Evolutionary conservation across 2,329 filamentous ascomycete species (phyloP).

Genomic region (Ophiosphaerella korrae): DNA sequence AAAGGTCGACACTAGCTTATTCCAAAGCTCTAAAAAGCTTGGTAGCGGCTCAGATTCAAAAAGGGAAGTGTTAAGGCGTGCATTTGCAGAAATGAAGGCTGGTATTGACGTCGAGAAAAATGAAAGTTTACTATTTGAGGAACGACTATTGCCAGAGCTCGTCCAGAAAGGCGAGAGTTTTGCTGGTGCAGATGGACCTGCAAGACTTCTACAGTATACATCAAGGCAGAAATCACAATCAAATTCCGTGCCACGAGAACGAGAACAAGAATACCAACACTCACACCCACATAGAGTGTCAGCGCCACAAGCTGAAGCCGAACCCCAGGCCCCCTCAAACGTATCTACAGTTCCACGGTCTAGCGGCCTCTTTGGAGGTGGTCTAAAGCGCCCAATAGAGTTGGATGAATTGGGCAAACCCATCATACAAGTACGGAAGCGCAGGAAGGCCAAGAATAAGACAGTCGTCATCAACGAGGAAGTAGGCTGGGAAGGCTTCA

Average conservation of each 20-base stretch:
- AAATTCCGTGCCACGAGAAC: conserved; percentile 13
- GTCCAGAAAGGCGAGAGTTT: conserved; percentile 26
- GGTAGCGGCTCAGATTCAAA: conserved; percentile 73
- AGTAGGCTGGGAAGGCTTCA: conserved; percentile 67
- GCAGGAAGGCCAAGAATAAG: conserved; percentile 59
- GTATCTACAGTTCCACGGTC: conserved; percentile 6
- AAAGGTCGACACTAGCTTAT: conserved; percentile 80
- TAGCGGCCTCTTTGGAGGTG: conserved; percentile 64
- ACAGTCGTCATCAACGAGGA: conserved; percentile 48
- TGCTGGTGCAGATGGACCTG: conserved; percentile 32
- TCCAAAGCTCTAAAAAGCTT: conserved; percentile 77
- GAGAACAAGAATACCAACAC: background rate
- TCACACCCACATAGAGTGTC: too few species aligned
- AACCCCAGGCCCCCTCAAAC: background rate
- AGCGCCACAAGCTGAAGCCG: background rate
- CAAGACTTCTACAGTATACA: background rate
- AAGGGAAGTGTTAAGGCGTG: conserved; percentile 68
- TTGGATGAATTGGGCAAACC: conserved; percentile 79
- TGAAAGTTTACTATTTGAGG: conserved; percentile 61
- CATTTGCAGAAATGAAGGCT: conserved; percentile 67
- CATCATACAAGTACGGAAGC: conserved; percentile 81
- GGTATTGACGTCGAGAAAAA: conserved; percentile 63
- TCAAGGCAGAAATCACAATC: background rate
- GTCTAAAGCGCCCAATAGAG: conserved; percentile 85
- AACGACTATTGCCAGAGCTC: conserved; percentile 31